Evolutionary conservation across 2,329 filamentous ascomycete species (phyloP), one percentile per base, ranked within the genome.

Genomic region (Aspergillus piperis): DNA sequence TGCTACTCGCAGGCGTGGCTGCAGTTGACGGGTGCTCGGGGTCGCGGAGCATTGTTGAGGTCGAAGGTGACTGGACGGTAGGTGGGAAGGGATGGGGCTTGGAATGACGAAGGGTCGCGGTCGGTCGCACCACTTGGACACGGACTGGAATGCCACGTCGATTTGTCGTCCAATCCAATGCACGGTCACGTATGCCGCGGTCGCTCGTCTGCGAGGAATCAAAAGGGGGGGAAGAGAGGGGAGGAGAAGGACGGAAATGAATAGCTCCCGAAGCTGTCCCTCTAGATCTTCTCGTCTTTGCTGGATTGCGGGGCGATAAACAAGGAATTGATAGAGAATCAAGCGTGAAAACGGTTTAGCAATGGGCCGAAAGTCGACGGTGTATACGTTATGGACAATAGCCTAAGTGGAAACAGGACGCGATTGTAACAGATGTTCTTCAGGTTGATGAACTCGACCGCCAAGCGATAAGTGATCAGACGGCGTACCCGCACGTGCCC

Each of bases 121-220:
- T 57, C 57, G 59, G 50, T 65, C 61, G 57, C 59, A 63, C 62
- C 61, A 64, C 65, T 63, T 67, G 65, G 64, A 59, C 65, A 55
- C 66, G 60, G 61, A 59, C 64, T 68, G 62, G 62, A 73, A 71
- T 73, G 71, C 70, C 72, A 72, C 70, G 70, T 73, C 68, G 64
- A 67, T 68, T 53, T 57, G 57, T 49, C 51, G 60, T 64, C 60
- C 56, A 59, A 54, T 65, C 61, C 61, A 56, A 64, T 59, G 63
- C 60, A 64, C 57, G 63, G 63, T 64, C 59, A 66, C 61, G 61
- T 65, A 62, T 62, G 54, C 52, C 56, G 52, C 58, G 55, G 51
- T 51, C 32, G 25, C 21, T 27, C 27, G 54, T 56, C 32, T 49
- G 52, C 42, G 39, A 36, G 38, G 47, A 59, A 50, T 32, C 56